Evolutionary conservation across 306 rosid species (phyloP), one percentile per base, ranked within the genome.

Genomic region (Prunus campanulata): DNA sequence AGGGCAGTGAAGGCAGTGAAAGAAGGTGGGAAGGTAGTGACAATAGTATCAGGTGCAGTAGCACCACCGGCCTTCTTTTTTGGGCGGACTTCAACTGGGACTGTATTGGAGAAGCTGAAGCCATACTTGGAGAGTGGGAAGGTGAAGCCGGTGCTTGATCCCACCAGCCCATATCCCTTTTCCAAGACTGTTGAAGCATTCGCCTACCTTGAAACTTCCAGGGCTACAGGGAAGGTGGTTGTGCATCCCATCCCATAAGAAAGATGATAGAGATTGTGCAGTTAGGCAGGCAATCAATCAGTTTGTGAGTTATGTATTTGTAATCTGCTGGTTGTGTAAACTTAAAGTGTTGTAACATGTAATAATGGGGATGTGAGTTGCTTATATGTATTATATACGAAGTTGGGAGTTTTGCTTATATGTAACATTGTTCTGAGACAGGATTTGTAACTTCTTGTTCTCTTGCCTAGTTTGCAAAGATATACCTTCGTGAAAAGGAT

Each of bases 111-210:
- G 76, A 87, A 88, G 25, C 77, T 88, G n/a, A 76, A 71, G 29
- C 91, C 97, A 42, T 86, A 81, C 63, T 81, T 91, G 56, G 92
- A 90, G 76, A 86, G 87, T 85, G 96, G 92, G 50, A 79, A 91
- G 76, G 83, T 90, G 88, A 90, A 82, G 86, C 83, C 97, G 15
- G 14, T 93, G 22, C 46, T 93, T 16, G 94, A 93, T 18, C 89
- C 96, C 15, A 89, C 91, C 71, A 39, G 90, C 22, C 91, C 89
- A 2, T 88, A 88, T 68, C 83, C 90, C 6, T 93, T 93, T 81
- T 79, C 93, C 11, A 68, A 86, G 68, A 59, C 83, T 0, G 75
- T 81, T 16, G 90, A 89, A 70, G 98, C 97, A 47, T 91, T 84
- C 82, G 64, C 85, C 1, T 62, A 89, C 57, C 75, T 93, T 1